Percentiles rank a stretch among this genome's conserved stretches.
Conservation (phyloP, 352 stramenopile genomes). For the Phytophthora idaei region DNA sequence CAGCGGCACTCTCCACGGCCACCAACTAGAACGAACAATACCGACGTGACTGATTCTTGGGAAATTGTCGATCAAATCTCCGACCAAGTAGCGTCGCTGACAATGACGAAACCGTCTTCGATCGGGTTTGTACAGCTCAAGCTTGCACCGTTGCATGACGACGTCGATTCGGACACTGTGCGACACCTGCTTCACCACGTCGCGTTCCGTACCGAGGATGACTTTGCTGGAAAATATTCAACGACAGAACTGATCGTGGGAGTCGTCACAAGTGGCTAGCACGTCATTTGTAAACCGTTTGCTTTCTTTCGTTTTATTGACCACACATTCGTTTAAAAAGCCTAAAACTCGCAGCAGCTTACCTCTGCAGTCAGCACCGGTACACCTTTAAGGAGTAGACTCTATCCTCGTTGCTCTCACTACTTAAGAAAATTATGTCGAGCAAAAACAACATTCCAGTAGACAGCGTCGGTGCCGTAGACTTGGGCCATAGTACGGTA, state of each 20-base stretch:
- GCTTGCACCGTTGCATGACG: constrained; percentile 25
- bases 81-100: constrained; percentile 4
- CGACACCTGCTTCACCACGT: constrained; percentile 29
- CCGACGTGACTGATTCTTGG: constrained; percentile 30
- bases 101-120: constrained; percentile 9
- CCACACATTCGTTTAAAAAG: too few relatives aligned
- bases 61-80: constrained; percentile 23
- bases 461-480: too few relatives aligned
- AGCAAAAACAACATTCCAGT: too few relatives aligned
- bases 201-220: constrained; percentile 18
- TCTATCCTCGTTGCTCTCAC: too few relatives aligned
- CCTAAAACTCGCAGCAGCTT: too few relatives aligned
- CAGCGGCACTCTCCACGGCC: constrained; percentile 17
- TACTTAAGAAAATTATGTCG: too few relatives aligned
- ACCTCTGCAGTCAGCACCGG: too few relatives aligned
- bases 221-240: constrained; percentile 3
- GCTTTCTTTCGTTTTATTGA: too few relatives aligned
- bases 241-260: constrained; percentile 25
- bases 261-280: background rate
- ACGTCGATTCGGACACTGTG: constrained; percentile 25
- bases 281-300: too few relatives aligned
- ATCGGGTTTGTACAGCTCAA: constrained; percentile 49
- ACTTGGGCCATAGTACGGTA: too few relatives aligned
- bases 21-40: constrained; percentile 1
- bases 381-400: too few relatives aligned